These are phyloP conservation scores for Phialemoniopsis sp. DNA, from an alignment of 2,329 filamentous ascomycete species.

Conservation along the genomic window DNA sequence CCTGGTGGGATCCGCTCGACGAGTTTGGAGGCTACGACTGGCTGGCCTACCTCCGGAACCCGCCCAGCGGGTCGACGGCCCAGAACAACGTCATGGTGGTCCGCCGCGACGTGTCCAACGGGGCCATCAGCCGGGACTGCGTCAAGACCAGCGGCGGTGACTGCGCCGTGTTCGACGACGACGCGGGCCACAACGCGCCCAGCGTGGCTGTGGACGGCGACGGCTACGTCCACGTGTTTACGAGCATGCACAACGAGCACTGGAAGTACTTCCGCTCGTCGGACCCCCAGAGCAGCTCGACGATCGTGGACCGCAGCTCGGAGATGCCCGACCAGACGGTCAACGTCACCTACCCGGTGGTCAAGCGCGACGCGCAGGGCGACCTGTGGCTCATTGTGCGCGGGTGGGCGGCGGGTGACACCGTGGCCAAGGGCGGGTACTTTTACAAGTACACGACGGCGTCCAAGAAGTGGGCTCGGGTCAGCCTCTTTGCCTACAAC, in stretches of 20 bases:
- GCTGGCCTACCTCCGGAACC: slow-evolving; percentile 17
- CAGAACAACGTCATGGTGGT: slow-evolving; percentile 20
- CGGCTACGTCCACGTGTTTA: slow-evolving; percentile 19
- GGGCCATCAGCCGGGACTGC: slow-evolving; percentile 14
- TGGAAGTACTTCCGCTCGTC: slow-evolving; percentile 18
- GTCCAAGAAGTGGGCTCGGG: slow-evolving; percentile 8
- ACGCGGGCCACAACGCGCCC: slow-evolving; percentile 16
- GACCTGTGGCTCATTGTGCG: slow-evolving; percentile 12
- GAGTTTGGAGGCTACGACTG: slow-evolving; percentile 16
- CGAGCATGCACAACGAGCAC: slow-evolving; percentile 19
- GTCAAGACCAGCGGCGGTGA: slow-evolving; percentile 10
- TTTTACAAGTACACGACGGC: slow-evolving; percentile 10
- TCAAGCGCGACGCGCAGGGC: slow-evolving; percentile 10
- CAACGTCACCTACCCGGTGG: slow-evolving; percentile 10
- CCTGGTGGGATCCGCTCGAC: slow-evolving; percentile 18
- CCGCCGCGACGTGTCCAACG: slow-evolving; percentile 9
- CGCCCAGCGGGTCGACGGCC: slow-evolving; percentile 10
- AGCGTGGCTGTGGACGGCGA: slow-evolving; percentile 15
- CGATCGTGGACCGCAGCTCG: slow-evolving; percentile 11
- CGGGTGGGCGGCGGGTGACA: slow-evolving; percentile 8
- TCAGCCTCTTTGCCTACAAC: slow-evolving; percentile 13
- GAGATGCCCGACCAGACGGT: slow-evolving; percentile 15
- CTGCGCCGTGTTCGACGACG: slow-evolving; percentile 14
- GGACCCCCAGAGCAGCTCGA: slow-evolving; percentile 13
- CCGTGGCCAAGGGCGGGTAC: slow-evolving; percentile 9